A percentile compares a stretch with the other conserved stretches of the same genome.
Evolutionary conservation across 2,329 filamentous ascomycete species (phyloP).

Genomic region (Monilinia fructigena): DNA sequence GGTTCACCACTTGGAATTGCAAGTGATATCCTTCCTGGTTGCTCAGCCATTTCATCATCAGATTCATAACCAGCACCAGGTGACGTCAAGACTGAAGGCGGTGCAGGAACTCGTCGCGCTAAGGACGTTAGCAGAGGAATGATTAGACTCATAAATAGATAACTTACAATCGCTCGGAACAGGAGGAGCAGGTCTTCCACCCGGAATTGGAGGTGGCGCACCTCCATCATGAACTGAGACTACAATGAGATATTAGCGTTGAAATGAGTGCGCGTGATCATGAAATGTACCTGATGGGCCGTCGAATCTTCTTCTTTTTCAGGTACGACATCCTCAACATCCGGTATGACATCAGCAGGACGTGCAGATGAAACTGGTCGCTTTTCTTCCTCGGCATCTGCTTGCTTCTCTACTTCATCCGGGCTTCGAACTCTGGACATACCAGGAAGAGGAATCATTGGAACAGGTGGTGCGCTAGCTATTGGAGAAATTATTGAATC

Average conservation of each 20-base stretch:
- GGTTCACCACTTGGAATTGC: constrained; percentile 42
- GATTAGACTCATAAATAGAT: background rate
- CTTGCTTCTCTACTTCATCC: constrained; percentile 43
- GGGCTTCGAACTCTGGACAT: constrained; percentile 59
- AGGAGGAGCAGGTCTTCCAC: constrained; percentile 54
- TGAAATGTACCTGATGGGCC: constrained; percentile 39
- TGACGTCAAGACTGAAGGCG: constrained; percentile 56
- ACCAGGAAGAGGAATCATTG: constrained; percentile 68
- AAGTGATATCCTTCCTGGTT: constrained; percentile 47
- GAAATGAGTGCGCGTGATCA: background rate
- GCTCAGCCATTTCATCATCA: constrained; percentile 76
- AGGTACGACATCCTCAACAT: constrained; percentile 52
- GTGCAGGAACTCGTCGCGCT: constrained; percentile 63
- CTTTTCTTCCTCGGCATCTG: constrained; percentile 47
- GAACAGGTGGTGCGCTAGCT: constrained; percentile 53
- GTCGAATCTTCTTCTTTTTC: constrained; percentile 37
- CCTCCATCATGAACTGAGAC: constrained; percentile 37
- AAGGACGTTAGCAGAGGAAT: constrained; percentile 35
- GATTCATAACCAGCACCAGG: constrained; percentile 80
- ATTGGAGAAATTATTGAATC: constrained; percentile 47
- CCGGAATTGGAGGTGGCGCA: constrained; percentile 38
- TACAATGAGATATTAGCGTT: constrained; percentile 26
- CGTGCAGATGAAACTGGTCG: constrained; percentile 46
- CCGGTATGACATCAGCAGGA: constrained; percentile 49
- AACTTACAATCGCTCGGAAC: constrained; percentile 62